Evolutionary conservation across 441 rosid genomes (phyloP).

Genomic region (Jatropha multifida): DNA sequence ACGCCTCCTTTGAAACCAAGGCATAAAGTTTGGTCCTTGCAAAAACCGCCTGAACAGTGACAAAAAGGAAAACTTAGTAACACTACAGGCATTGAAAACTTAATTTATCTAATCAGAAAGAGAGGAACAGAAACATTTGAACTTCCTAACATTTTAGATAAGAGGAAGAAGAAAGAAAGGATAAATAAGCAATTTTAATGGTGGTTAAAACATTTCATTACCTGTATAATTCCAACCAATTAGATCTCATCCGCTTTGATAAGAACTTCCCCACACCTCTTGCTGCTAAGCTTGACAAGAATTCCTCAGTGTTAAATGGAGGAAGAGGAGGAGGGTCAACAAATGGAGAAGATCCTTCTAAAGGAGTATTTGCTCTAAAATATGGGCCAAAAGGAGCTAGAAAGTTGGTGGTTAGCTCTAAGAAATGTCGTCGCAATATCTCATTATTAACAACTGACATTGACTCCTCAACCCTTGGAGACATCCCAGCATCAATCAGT

Average conservation of each 20-base stretch:
- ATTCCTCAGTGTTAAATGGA: conserved; percentile 62
- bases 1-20: conserved; percentile 94
- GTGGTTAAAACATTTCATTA: conserved; percentile 31
- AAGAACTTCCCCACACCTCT: conserved; percentile 96
- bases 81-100: conserved; percentile 4
- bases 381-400: conserved; percentile 98
- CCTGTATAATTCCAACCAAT: conserved; percentile 98
- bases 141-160: background rate
- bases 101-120: background rate
- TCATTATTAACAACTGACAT: conserved; percentile 99
- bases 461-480: conserved; percentile 96
- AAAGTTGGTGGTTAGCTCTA: conserved; percentile 96
- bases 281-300: conserved; percentile 69
- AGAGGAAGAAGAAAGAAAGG: conserved; percentile 3
- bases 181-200: background rate
- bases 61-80: conserved; percentile 20
- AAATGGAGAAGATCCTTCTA: conserved; percentile 90
- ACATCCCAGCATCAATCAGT: conserved; percentile 92
- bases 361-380: conserved; percentile 71
- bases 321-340: conserved; percentile 85
- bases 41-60: conserved; percentile 75
- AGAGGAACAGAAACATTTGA: conserved; percentile 6
- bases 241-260: conserved; percentile 91
- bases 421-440: conserved; percentile 90
- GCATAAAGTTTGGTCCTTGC: conserved; percentile 84